Evolutionary conservation across 257 asterid species (phyloP).

Genomic region (Solanum boliviense): DNA sequence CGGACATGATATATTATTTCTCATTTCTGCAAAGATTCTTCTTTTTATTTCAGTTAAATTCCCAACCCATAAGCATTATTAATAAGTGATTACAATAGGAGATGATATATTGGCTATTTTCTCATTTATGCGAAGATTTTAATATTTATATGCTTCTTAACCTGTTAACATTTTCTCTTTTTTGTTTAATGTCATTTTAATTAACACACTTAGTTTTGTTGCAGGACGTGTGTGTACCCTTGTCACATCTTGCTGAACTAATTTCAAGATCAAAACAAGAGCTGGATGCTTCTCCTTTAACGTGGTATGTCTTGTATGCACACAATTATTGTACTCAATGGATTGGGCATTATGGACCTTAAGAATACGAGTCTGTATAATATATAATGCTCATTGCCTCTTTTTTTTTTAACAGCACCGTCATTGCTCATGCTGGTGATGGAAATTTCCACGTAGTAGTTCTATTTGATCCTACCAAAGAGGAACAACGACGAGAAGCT

Average conservation of each 20-base stretch:
- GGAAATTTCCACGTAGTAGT: slow-evolving; percentile 86
- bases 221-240: slow-evolving; percentile 95
- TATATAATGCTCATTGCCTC: not conserved
- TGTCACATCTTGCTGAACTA: slow-evolving; percentile 73
- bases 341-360: not conserved
- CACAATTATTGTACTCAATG: not conserved
- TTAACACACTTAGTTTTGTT: not conserved
- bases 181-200: not conserved
- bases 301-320: slow-evolving; percentile 36
- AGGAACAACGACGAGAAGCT: slow-evolving; percentile 66
- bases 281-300: slow-evolving; percentile 67
- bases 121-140: not conserved
- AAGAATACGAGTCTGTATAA: not conserved
- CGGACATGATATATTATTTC: not conserved
- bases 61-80: not conserved
- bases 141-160: not conserved
- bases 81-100: not conserved
- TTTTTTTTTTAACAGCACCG: slow-evolving; percentile 46
- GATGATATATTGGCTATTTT: not conserved
- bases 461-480: slow-evolving; percentile 62
- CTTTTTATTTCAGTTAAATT: not conserved
- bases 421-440: slow-evolving; percentile 98
- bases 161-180: not conserved
- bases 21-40: not conserved
- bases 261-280: slow-evolving; percentile 73